Evolutionary conservation across 441 rosid genomes (phyloP), one percentile per base, ranked within the genome.

Genomic region (Kokia cookei): DNA sequence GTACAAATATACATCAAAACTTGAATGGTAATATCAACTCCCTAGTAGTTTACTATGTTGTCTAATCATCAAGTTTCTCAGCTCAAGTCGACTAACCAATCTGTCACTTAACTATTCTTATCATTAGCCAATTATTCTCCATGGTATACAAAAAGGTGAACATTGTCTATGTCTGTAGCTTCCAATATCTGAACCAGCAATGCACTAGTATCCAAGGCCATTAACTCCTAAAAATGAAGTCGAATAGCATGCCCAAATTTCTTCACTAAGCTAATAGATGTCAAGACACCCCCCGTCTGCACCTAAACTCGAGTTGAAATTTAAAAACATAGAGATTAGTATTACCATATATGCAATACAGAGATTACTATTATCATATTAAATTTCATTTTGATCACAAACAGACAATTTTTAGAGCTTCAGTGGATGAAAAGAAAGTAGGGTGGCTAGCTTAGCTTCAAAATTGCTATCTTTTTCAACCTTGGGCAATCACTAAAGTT

Each of bases 181-280:
- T 84, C 86, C 83, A 83, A 78, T 82, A 86, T 84, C 88, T 78
- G 93, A 79, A 85, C 84, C 90, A 90, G 87, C 87, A 85, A 83
- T 85, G 90, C 90, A 82, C 89, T 87, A 86, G 93, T 84, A 86
- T 88, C 88, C 84, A 86, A 81, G 82, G 94, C 86, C 91, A 89
- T 78, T 82, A 87, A 84, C 77, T 81, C 94, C 91, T 84, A 84
- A 84, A 78, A 82, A 80, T 79, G 87, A 76, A 85, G 84, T 87
- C 81, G 86, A 81, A 86, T 93, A 86, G 96, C 93, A 88, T 82
- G 93, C 93, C 87, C 97, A 91, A 91, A 84, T 81, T 75, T 80
- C 82, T 82, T 81, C 87, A 88, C 61, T 80, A 85, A 76, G 93
- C 87, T 90, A 15, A 3, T 15, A 17, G 50, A 37, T 43, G 12